phyloP scores from a whole-genome alignment of 2,329 filamentous ascomycete species.

The Ceratocystis harringtonii region DNA sequence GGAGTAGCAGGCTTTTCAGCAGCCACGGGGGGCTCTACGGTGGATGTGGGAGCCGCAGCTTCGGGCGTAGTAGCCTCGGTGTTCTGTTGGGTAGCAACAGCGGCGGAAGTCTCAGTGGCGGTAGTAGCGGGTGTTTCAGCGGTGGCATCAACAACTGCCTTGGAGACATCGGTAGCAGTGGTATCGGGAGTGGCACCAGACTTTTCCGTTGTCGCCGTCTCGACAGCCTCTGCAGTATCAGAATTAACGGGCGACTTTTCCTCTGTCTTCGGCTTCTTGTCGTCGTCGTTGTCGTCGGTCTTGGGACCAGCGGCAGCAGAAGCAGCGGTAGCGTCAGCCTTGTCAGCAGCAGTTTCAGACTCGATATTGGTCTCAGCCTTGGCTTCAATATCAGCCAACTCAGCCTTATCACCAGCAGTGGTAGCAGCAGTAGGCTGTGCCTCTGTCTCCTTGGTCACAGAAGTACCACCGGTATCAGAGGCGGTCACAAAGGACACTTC shows the following conservation, averaged over 20 bases:
- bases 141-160: background rate
- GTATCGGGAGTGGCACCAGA: constrained; percentile 10
- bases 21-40: constrained; percentile 1
- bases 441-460: background rate
- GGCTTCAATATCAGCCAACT: background rate
- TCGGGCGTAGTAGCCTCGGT: constrained; percentile 1
- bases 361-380: background rate
- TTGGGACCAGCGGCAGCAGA: background rate
- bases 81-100: background rate
- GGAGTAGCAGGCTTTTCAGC: constrained; percentile 23
- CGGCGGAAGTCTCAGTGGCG: background rate
- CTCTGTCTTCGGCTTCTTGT: background rate
- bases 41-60: constrained; percentile 14
- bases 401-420: background rate
- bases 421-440: background rate
- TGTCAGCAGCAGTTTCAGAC: background rate
- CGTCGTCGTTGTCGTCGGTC: background rate
- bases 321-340: background rate
- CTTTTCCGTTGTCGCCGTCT: background rate
- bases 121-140: constrained; percentile 1
- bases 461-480: background rate
- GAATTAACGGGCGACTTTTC: background rate
- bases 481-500: constrained; percentile 2
- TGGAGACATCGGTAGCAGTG: background rate
- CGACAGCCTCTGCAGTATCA: too few relatives aligned